A percentile compares a stretch with the other conserved stretches of the same genome.
phyloP scores from a whole-genome alignment of 441 rosid genomes.

The Metrosideros polymorpha region DNA sequence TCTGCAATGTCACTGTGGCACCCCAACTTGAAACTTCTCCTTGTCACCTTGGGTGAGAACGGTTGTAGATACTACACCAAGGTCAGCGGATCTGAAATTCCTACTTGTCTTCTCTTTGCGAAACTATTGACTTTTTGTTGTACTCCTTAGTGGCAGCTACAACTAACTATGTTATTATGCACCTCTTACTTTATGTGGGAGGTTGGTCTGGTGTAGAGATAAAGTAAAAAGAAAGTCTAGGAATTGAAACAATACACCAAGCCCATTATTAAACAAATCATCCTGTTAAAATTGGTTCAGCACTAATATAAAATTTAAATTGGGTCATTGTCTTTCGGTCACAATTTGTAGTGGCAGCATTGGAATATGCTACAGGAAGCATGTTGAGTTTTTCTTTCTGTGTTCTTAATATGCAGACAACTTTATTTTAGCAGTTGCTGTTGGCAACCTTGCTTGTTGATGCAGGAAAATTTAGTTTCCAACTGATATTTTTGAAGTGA shows the following conservation, averaged over 20 bases:
- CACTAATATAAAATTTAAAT: neutral
- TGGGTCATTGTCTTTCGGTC: neutral
- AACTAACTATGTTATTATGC: neutral
- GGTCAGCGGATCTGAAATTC: constrained; percentile 25
- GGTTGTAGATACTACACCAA: constrained; percentile 92
- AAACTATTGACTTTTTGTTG: constrained; percentile 12
- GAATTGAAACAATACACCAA: neutral
- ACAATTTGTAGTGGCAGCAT: neutral
- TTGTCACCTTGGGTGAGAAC: constrained; percentile 84
- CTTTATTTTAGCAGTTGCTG: neutral
- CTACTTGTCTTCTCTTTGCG: neutral
- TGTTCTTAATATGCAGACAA: neutral
- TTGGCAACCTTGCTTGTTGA: neutral
- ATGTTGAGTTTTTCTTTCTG: neutral
- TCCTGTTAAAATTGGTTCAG: neutral
- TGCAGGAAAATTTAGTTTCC: neutral
- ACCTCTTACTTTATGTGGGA: neutral
- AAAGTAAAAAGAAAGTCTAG: neutral
- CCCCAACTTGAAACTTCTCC: constrained; percentile 60
- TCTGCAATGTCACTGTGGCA: constrained; percentile 82
- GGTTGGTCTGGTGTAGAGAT: neutral
- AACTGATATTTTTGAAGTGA: neutral
- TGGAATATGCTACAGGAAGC: neutral
- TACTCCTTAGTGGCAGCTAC: neutral
- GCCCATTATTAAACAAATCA: neutral